Conservation (phyloP, 2,329 filamentous ascomycete genomes). For the Alternaria triticina region DNA sequence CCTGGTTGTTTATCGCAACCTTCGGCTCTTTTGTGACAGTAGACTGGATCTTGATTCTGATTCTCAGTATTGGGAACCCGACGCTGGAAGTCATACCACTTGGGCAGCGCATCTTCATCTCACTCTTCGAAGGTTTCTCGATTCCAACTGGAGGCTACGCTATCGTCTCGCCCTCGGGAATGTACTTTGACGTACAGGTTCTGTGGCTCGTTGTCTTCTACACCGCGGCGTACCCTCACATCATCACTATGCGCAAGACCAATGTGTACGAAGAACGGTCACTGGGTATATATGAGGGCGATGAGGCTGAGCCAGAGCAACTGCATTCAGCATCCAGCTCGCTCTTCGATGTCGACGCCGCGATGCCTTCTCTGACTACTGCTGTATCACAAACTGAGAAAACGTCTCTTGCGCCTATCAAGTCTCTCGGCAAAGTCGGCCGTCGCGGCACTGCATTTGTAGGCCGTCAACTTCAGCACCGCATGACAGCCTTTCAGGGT, state of each 20-base stretch:
- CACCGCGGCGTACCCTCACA: slow-evolving; percentile 29
- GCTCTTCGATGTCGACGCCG: slow-evolving; percentile 25
- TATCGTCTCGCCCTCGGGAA: slow-evolving; percentile 25
- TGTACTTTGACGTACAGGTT: slow-evolving; percentile 32
- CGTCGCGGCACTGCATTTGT: slow-evolving; percentile 28
- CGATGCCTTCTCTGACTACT: slow-evolving; percentile 14
- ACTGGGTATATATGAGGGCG: slow-evolving; percentile 27
- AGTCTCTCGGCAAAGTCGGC: slow-evolving; percentile 11
- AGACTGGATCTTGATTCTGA: slow-evolving; percentile 27
- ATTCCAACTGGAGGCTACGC: slow-evolving; percentile 32
- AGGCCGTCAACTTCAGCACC: slow-evolving; percentile 26
- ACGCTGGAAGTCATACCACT: slow-evolving; percentile 28
- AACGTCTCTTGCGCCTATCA: slow-evolving; percentile 9
- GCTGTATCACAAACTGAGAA: slow-evolving; percentile 11
- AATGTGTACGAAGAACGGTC: slow-evolving; percentile 31
- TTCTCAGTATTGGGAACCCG: slow-evolving; percentile 28
- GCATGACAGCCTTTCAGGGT: slow-evolving; percentile 30
- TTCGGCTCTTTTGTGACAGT: slow-evolving; percentile 25
- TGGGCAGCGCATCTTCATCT: slow-evolving; percentile 27
- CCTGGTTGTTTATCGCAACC: slow-evolving; percentile 26
- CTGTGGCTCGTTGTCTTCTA: slow-evolving; percentile 30
- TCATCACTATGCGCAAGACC: slow-evolving; percentile 31
- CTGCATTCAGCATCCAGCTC: slow-evolving; percentile 28
- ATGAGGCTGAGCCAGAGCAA: slow-evolving; percentile 26
- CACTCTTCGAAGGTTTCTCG: slow-evolving; percentile 31